Percentiles rank a stretch among this genome's conserved stretches.
Evolutionary conservation across 1,284 basidiomycete species (phyloP).

Genomic region (Ustilago trichophora): DNA sequence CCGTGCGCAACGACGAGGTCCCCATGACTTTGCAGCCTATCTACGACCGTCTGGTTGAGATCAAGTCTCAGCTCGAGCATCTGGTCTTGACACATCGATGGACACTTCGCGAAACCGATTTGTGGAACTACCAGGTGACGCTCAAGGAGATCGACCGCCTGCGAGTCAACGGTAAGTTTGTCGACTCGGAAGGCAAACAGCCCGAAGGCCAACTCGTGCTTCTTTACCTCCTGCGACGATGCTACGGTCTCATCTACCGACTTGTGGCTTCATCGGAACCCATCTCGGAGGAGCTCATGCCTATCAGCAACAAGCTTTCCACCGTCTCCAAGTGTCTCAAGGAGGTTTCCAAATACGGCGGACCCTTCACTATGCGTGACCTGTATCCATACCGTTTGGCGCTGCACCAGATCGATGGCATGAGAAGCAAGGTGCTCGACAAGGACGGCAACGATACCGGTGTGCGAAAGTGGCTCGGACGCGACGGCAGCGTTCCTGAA

Average conservation of each 20-base stretch:
- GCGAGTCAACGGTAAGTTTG: constrained; percentile 95
- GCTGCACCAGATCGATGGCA: constrained; percentile 90
- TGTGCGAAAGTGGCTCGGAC: constrained; percentile 64
- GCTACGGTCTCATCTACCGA: constrained; percentile 94
- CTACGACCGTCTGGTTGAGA: constrained; percentile 86
- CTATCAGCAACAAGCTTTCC: constrained; percentile 75
- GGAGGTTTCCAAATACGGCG: constrained; percentile 96
- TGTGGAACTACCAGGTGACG: constrained; percentile 81
- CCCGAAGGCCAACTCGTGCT: constrained; percentile 91
- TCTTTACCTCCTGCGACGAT: constrained; percentile 88
- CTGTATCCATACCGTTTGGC: constrained; percentile 97
- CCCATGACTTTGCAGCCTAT: constrained; percentile 88
- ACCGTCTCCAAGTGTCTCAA: constrained; percentile 81
- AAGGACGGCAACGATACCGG: constrained; percentile 68
- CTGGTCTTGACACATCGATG: constrained; percentile 94
- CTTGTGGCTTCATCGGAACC: constrained; percentile 96
- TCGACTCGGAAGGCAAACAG: constrained; percentile 89
- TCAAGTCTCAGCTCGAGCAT: constrained; percentile 86
- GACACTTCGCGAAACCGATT: constrained; percentile 93
- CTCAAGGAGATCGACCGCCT: constrained; percentile 96
- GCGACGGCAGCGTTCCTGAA: constrained; percentile 85
- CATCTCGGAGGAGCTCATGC: constrained; percentile 97
- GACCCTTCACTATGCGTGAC: constrained; percentile 92
- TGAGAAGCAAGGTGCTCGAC: constrained; percentile 90
- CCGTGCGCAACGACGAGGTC: constrained; percentile 90